phyloP scores from a whole-genome alignment of 176 grass and related monocot genomes.

The Chloris gayana region DNA sequence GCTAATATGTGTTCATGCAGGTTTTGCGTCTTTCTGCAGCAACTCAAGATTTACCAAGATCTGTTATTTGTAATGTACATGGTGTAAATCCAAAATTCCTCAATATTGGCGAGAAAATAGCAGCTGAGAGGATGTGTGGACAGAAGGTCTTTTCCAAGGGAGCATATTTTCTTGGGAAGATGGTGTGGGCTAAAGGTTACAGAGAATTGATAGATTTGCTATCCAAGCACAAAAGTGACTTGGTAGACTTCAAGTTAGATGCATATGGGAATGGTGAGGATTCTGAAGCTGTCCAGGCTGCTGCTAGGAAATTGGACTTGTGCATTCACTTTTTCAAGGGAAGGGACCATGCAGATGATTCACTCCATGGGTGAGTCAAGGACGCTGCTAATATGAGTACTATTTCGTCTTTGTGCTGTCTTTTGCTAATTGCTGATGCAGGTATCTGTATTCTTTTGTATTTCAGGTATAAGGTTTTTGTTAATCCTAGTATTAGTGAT shows the following conservation, averaged over 20 bases:
- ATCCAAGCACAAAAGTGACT: constrained; percentile 62
- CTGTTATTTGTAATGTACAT: constrained; percentile 91
- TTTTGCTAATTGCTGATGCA: constrained; percentile 27
- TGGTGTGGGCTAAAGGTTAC: constrained; percentile 98
- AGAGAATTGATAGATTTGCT: constrained; percentile 85
- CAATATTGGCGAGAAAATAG: constrained; percentile 71
- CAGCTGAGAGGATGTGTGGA: constrained; percentile 58
- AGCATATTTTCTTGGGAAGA: constrained; percentile 94
- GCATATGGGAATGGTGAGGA: constrained; percentile 86
- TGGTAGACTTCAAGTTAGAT: constrained; percentile 69
- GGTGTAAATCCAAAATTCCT: constrained; percentile 91
- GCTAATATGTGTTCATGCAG: constrained; percentile 55
- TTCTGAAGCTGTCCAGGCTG: constrained; percentile 63
- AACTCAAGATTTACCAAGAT: constrained; percentile 85
- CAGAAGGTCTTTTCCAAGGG: constrained; percentile 66
- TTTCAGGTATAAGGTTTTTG: constrained; percentile 89
- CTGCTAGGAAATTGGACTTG: constrained; percentile 76
- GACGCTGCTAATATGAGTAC: constrained; percentile 31
- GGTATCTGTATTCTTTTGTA: constrained; percentile 17
- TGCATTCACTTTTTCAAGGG: constrained; percentile 80
- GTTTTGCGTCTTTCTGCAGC: constrained; percentile 90
- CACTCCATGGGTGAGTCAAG: constrained; percentile 74
- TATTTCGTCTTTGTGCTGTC: neutral
- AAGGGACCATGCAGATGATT: constrained; percentile 81
- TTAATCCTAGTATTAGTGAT: constrained; percentile 92